These are phyloP conservation scores for Neofusicoccum ribis DNA, from an alignment of 2,329 filamentous ascomycete species.

Conservation along the genomic window DNA sequence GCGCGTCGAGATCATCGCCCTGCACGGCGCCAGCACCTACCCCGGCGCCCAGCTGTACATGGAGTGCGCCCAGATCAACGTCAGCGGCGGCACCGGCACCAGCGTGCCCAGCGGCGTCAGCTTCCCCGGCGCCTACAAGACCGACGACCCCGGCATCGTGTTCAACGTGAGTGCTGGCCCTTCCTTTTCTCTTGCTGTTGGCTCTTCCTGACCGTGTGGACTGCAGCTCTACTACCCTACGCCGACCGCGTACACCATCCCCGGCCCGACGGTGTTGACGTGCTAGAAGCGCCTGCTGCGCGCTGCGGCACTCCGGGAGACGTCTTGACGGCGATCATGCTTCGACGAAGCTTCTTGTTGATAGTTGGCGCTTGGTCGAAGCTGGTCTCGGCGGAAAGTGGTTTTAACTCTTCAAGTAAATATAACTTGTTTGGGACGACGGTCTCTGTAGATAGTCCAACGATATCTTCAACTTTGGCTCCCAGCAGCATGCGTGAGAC, in stretches of 20 bases:
- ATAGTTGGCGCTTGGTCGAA: neutral
- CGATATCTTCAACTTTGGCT: neutral
- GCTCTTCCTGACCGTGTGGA: neutral
- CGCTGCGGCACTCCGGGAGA: neutral
- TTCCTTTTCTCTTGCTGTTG: neutral
- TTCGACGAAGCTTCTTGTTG: neutral
- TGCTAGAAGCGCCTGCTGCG: conserved; percentile 37
- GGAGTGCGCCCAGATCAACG: conserved; percentile 42
- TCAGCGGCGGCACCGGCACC: conserved; percentile 25
- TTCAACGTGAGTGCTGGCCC: conserved; percentile 35
- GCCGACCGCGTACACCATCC: conserved; percentile 34
- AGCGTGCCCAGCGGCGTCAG: conserved; percentile 40
- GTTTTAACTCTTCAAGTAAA: neutral
- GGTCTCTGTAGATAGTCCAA: neutral
- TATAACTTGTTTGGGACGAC: neutral
- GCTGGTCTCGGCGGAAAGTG: neutral
- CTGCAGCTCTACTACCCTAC: conserved; percentile 30
- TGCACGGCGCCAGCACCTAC: conserved; percentile 40
- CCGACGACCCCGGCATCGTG: conserved; percentile 50
- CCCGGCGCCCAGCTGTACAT: conserved; percentile 48
- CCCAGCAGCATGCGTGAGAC: neutral
- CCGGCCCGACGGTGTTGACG: conserved; percentile 41
- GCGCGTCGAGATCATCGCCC: conserved; percentile 46
- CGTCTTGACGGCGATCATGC: neutral
- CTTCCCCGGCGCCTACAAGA: conserved; percentile 52